Evolutionary conservation across 23 red algal species (phyloP).

Genomic region (Pyropia yezoensis): DNA sequence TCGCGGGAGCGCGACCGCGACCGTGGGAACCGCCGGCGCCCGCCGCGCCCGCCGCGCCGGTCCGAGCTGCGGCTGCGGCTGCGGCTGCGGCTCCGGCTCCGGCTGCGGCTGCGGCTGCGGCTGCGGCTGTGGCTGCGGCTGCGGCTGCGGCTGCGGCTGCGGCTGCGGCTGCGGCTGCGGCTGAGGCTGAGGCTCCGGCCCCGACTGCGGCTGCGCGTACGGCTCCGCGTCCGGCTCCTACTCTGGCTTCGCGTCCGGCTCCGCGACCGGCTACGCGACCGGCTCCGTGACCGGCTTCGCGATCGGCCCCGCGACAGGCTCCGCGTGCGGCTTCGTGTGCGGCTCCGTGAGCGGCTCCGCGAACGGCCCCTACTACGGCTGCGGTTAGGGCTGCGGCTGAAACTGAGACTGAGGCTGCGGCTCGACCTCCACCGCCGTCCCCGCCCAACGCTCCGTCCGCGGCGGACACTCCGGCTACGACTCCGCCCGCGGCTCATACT

Average conservation of each 20-base stretch:
- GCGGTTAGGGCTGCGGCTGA: slow-evolving; percentile 24
- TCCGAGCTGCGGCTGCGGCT: too few relatives aligned
- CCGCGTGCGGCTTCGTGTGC: neutral
- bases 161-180: neutral
- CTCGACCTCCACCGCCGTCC: neutral
- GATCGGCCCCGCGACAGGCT: neutral
- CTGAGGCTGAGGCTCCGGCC: neutral
- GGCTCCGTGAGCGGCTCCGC: neutral
- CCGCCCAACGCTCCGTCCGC: too few relatives aligned
- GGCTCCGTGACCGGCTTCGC: neutral
- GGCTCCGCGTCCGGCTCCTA: neutral
- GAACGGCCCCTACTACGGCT: neutral
- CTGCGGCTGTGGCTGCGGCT: neutral
- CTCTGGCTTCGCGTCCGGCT: neutral
- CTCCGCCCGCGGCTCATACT: too few relatives aligned
- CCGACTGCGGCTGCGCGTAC: neutral
- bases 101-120: too few relatives aligned
- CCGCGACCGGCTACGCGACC: neutral
- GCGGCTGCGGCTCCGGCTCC: too few relatives aligned
- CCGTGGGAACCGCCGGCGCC: too few relatives aligned
- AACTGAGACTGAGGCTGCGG: slow-evolving; percentile 4
- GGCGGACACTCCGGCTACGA: too few relatives aligned
- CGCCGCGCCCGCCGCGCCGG: too few relatives aligned
- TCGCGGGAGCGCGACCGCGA: too few relatives aligned
- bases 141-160: neutral